phyloP scores from a whole-genome alignment of 208 protist genomes.

The Trypanosoma congolense region DNA sequence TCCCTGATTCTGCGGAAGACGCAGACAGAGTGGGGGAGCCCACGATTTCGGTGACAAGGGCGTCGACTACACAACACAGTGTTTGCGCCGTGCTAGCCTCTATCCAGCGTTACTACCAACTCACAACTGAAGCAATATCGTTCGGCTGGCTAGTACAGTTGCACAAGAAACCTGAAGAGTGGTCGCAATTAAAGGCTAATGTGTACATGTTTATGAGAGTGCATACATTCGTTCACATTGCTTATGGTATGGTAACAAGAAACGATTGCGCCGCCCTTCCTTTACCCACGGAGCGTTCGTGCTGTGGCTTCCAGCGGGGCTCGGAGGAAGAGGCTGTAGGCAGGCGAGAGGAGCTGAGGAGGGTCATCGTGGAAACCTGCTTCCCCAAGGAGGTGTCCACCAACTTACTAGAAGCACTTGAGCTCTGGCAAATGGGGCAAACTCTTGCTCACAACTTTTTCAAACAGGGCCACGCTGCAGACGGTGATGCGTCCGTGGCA shows the following conservation, averaged over 20 bases:
- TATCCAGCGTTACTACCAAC: constrained; percentile 50
- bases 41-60: constrained; percentile 15
- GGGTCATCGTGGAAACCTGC: constrained; percentile 35
- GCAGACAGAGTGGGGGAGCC: constrained; percentile 1
- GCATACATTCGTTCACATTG: constrained; percentile 40
- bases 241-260: constrained; percentile 7
- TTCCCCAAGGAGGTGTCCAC: constrained; percentile 41
- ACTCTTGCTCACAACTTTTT: constrained; percentile 55
- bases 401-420: constrained; percentile 37
- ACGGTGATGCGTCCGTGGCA: constrained; percentile 12
- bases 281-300: constrained; percentile 12
- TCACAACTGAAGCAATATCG: constrained; percentile 50
- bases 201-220: constrained; percentile 50
- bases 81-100: constrained; percentile 43
- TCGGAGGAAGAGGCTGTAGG: constrained; percentile 39
- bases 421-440: constrained; percentile 59
- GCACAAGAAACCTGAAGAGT: constrained; percentile 28
- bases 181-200: constrained; percentile 33
- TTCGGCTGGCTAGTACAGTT: constrained; percentile 41
- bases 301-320: constrained; percentile 32
- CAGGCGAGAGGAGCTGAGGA: constrained; percentile 38
- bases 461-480: constrained; percentile 21
- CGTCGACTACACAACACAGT: constrained; percentile 42
- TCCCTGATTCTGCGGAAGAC: constrained; percentile 8
- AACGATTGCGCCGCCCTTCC: not conserved